phyloP scores from a whole-genome alignment of 2,329 filamentous ascomycete genomes.

The Fusarium anthophilum region DNA sequence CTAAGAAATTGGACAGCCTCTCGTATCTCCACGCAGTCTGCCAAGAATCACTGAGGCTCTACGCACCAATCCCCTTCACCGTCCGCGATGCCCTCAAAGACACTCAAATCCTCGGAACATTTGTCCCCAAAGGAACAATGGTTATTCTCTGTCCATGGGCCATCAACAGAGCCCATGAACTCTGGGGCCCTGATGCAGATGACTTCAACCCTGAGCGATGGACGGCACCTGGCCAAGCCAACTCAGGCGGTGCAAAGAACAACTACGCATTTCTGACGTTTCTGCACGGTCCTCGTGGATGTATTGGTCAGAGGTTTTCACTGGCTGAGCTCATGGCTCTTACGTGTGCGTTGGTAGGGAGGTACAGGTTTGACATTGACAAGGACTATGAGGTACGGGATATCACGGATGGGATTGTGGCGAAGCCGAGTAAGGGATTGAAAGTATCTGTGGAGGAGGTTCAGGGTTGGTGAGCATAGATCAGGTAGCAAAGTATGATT shows the following conservation, averaged over 20 bases:
- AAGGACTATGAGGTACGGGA: slow-evolving; percentile 29
- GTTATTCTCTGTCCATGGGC: slow-evolving; percentile 46
- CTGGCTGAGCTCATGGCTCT: slow-evolving; percentile 34
- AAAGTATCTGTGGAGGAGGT: slow-evolving; percentile 3
- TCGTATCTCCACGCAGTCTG: slow-evolving; percentile 54
- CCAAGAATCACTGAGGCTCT: slow-evolving; percentile 55
- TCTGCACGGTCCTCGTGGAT: slow-evolving; percentile 63
- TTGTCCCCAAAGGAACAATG: slow-evolving; percentile 49
- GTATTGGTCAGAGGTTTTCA: slow-evolving; percentile 42
- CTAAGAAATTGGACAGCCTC: slow-evolving; percentile 48
- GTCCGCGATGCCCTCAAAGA: slow-evolving; percentile 47
- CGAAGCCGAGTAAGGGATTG: slow-evolving; percentile 23
- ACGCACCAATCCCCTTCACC: slow-evolving; percentile 49
- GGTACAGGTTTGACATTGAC: slow-evolving; percentile 25
- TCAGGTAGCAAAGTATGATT: not conserved
- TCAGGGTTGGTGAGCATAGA: slow-evolving; percentile 20
- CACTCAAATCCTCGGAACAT: slow-evolving; percentile 45
- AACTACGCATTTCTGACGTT: slow-evolving; percentile 82
- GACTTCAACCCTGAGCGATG: slow-evolving; percentile 52
- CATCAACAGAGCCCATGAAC: slow-evolving; percentile 42
- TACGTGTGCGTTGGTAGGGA: slow-evolving; percentile 26
- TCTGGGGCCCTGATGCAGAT: slow-evolving; percentile 50
- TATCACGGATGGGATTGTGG: slow-evolving; percentile 34
- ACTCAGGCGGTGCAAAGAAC: slow-evolving; percentile 72
- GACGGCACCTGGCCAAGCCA: slow-evolving; percentile 37